Conservation (phyloP, 2,329 filamentous ascomycete genomes). For the Leptoxyphium fumago region DNA sequence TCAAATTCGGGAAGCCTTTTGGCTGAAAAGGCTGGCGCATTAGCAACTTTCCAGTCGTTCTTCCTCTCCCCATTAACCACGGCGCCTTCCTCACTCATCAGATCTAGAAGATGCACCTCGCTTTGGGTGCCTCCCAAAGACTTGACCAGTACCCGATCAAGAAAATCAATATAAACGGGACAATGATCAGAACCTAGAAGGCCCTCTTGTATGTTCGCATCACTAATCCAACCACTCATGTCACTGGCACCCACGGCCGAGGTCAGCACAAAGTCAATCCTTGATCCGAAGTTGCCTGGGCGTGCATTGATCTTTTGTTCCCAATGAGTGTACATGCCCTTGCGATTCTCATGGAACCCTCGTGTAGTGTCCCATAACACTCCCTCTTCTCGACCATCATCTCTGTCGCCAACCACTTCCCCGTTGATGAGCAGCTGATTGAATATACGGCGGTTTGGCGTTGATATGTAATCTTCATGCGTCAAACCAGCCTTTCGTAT, state of each 20-base stretch:
- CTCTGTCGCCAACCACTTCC: constrained; percentile 49
- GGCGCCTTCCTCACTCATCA: constrained; percentile 63
- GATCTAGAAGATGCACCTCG: constrained; percentile 46
- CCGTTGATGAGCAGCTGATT: constrained; percentile 74
- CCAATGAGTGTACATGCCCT: constrained; percentile 96
- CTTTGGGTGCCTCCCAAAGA: constrained; percentile 25
- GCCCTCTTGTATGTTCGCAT: constrained; percentile 81
- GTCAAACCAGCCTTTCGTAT: constrained; percentile 56
- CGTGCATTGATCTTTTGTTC: constrained; percentile 88
- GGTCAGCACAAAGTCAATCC: constrained; percentile 89
- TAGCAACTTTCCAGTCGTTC: constrained; percentile 50
- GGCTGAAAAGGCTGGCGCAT: constrained; percentile 60
- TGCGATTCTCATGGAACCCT: constrained; percentile 61
- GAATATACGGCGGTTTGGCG: constrained; percentile 60
- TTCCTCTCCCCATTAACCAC: constrained; percentile 53
- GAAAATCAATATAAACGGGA: constrained; percentile 68
- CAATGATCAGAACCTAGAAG: constrained; percentile 93
- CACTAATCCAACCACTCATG: constrained; percentile 66
- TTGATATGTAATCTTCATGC: constrained; percentile 56
- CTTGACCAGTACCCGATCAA: constrained; percentile 39
- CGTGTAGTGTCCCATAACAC: constrained; percentile 75
- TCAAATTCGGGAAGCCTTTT: constrained; percentile 80
- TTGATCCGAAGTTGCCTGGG: constrained; percentile 82
- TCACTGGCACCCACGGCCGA: constrained; percentile 36
- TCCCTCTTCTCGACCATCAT: constrained; percentile 53